Evolutionary conservation across 306 rosid species (phyloP).

Genomic region (Spatholobus suberectus): DNA sequence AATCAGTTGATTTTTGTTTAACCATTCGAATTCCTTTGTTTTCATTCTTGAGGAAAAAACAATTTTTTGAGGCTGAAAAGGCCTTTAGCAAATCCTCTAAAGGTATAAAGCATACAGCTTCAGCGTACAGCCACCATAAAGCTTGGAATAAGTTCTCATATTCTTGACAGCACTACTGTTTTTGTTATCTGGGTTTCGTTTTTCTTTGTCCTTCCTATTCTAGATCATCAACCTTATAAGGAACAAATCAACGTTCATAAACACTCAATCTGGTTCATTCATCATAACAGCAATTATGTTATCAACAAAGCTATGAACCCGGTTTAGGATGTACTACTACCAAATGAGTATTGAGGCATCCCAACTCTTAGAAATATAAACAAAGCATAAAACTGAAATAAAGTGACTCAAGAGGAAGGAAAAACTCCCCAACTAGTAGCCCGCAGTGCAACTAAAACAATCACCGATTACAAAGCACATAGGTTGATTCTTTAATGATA

Average conservation of each 20-base stretch:
- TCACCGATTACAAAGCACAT: slow-evolving; percentile 23
- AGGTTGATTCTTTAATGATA: slow-evolving; percentile 31
- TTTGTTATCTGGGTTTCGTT: background rate
- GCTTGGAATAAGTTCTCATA: too few relatives aligned
- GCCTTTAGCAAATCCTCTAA: background rate
- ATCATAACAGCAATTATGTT: slow-evolving; percentile 28
- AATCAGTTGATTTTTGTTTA: background rate
- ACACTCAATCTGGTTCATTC: slow-evolving; percentile 16
- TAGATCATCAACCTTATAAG: background rate
- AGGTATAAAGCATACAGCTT: too few relatives aligned
- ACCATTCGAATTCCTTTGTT: background rate
- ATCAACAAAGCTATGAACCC: slow-evolving; percentile 20
- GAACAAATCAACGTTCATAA: slow-evolving; percentile 16
- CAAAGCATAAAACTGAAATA: slow-evolving; percentile 35
- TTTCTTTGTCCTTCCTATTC: background rate
- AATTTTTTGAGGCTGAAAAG: background rate
- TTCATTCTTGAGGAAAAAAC: background rate
- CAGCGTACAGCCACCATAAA: too few relatives aligned
- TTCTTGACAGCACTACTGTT: too few relatives aligned
- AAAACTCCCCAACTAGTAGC: slow-evolving; percentile 21
- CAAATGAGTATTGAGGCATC: slow-evolving; percentile 10
- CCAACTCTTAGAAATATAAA: slow-evolving; percentile 41
- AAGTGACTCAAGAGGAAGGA: slow-evolving; percentile 7
- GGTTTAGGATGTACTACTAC: slow-evolving; percentile 22
- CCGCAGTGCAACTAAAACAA: slow-evolving; percentile 33